Evolutionary conservation across 2,329 filamentous ascomycete genomes (phyloP).

Genomic region (Rutstroemia sydowiana): DNA sequence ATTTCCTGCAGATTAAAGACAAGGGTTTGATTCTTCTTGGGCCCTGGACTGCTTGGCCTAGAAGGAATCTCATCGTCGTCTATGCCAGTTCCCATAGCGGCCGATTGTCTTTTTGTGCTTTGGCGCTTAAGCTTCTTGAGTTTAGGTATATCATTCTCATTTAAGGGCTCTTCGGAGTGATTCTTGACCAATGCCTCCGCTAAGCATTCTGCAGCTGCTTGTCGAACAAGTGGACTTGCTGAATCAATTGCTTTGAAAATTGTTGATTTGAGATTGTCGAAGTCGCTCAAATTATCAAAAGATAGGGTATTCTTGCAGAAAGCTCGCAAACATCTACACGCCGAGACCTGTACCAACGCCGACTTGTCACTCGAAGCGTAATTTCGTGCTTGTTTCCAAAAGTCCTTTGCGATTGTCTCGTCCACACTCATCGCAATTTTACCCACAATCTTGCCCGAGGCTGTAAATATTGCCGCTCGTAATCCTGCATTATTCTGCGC

Average conservation of each 20-base stretch:
- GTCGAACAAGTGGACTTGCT: conserved; percentile 64
- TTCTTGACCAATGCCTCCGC: conserved; percentile 76
- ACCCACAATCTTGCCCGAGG: conserved; percentile 66
- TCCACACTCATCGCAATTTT: conserved; percentile 75
- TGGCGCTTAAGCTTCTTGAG: conserved; percentile 65
- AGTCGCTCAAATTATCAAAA: conserved; percentile 84
- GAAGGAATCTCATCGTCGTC: conserved; percentile 66
- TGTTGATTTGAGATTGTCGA: conserved; percentile 76
- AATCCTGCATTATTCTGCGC: conserved; percentile 75
- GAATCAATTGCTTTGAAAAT: conserved; percentile 86
- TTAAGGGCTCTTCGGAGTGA: conserved; percentile 55
- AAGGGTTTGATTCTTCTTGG: conserved; percentile 66
- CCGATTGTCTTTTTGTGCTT: conserved; percentile 46
- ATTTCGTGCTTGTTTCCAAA: conserved; percentile 86
- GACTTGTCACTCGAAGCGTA: conserved; percentile 75
- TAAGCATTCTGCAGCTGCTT: conserved; percentile 79
- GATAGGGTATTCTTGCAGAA: conserved; percentile 66
- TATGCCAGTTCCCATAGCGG: conserved; percentile 28
- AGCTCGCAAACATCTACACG: conserved; percentile 71
- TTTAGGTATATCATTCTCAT: conserved; percentile 46
- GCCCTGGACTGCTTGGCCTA: conserved; percentile 66
- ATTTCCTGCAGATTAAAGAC: conserved; percentile 71
- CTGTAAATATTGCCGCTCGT: conserved; percentile 67
- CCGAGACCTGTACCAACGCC: conserved; percentile 67
- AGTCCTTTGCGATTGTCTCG: conserved; percentile 75